Evolutionary conservation across 208 protist species (phyloP).

Genomic region (Angomonas ambiguus): DNA sequence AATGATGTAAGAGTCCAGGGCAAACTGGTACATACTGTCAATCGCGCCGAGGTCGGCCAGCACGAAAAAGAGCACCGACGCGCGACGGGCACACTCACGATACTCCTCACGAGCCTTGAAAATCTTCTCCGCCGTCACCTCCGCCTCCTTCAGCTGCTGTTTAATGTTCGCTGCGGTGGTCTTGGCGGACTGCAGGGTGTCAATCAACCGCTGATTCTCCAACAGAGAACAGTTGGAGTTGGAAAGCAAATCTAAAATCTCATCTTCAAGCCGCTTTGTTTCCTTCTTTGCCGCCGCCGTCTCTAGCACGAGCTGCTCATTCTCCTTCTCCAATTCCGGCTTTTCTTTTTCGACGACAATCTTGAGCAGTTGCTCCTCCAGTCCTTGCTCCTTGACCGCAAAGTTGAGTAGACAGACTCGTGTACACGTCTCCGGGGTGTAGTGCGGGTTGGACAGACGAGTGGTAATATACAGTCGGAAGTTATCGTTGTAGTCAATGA

Average conservation of each 20-base stretch:
- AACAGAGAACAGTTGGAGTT: slow-evolving; percentile 93
- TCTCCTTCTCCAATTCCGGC: slow-evolving; percentile 97
- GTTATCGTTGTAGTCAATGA: slow-evolving; percentile 95
- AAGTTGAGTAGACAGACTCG: slow-evolving; percentile 98
- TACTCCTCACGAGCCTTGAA: slow-evolving; percentile 95
- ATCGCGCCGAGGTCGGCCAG: slow-evolving; percentile 95
- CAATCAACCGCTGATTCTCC: slow-evolving; percentile 96
- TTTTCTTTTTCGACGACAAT: slow-evolving; percentile 97
- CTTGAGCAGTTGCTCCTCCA: slow-evolving; percentile 98
- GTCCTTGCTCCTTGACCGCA: slow-evolving; percentile 96
- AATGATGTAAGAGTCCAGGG: slow-evolving; percentile 96
- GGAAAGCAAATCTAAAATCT: slow-evolving; percentile 95
- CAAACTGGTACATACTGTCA: slow-evolving; percentile 99
- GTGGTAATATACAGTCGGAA: slow-evolving; percentile 99
- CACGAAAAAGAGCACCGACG: slow-evolving; percentile 98
- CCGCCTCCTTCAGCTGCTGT: slow-evolving; percentile 88
- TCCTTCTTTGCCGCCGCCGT: slow-evolving; percentile 93
- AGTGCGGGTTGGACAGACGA: slow-evolving; percentile 96
- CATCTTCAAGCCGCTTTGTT: slow-evolving; percentile 96
- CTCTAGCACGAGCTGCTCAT: slow-evolving; percentile 94
- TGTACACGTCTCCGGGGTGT: slow-evolving; percentile 97
- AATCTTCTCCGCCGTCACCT: slow-evolving; percentile 96
- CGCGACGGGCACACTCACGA: slow-evolving; percentile 91
- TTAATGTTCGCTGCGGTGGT: slow-evolving; percentile 94
- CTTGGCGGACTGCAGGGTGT: slow-evolving; percentile 97